phyloP scores from a whole-genome alignment of 352 stramenopile species.

The Peronosclerospora sorghi region DNA sequence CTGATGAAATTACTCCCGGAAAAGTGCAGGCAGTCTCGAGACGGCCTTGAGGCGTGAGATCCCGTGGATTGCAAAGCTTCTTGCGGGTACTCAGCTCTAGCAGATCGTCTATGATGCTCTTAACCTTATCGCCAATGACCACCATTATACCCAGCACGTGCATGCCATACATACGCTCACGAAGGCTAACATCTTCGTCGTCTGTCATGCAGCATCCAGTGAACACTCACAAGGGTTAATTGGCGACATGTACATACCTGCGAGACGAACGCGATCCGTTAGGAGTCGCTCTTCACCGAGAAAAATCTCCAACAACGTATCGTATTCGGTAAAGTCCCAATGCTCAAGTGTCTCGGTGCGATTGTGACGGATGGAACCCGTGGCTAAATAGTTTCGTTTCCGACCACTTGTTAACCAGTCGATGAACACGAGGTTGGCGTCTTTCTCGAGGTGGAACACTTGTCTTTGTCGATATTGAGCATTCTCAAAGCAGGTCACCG shows the following conservation, averaged over 20 bases:
- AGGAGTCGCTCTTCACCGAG: slow-evolving; percentile 40
- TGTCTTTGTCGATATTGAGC: slow-evolving; percentile 65
- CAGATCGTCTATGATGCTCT: slow-evolving; percentile 38
- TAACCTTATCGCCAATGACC: slow-evolving; percentile 42
- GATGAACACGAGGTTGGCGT: slow-evolving; percentile 62
- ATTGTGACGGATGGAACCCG: slow-evolving; percentile 40
- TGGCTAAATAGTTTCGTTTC: slow-evolving; percentile 68
- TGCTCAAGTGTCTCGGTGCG: slow-evolving; percentile 62
- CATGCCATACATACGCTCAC: slow-evolving; percentile 61
- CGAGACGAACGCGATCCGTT: slow-evolving; percentile 54
- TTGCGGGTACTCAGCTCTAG: slow-evolving; percentile 64
- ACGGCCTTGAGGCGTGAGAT: slow-evolving; percentile 65
- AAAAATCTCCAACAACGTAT: slow-evolving; percentile 51
- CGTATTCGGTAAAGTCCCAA: slow-evolving; percentile 73
- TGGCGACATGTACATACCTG: slow-evolving; percentile 18
- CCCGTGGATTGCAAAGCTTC: slow-evolving; percentile 46
- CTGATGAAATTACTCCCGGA: slow-evolving; percentile 50
- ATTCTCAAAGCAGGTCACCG: slow-evolving; percentile 69
- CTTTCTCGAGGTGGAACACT: slow-evolving; percentile 33
- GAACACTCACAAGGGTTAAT: background rate
- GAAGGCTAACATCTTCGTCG: slow-evolving; percentile 54
- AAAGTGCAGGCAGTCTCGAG: slow-evolving; percentile 35
- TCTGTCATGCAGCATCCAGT: slow-evolving; percentile 19
- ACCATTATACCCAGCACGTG: slow-evolving; percentile 68
- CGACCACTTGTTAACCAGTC: slow-evolving; percentile 82